Evolutionary conservation across 1,284 basidiomycete genomes (phyloP).

Genomic region (Pisolithus thermaeus): DNA sequence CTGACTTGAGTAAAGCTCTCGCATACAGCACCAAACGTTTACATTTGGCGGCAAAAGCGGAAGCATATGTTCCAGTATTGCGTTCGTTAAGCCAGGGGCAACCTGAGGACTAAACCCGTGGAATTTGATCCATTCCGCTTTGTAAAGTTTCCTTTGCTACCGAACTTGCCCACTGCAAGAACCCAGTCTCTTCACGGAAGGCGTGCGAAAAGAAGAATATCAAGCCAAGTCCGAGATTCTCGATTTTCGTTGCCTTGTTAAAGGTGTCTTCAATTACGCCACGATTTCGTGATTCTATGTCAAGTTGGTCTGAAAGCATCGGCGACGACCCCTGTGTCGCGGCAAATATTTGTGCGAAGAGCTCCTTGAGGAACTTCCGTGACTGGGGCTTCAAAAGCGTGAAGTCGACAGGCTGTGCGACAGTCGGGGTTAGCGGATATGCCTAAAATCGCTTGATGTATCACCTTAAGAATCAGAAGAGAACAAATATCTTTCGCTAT

Average conservation of each 20-base stretch:
- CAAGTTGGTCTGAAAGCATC: conserved; percentile 35
- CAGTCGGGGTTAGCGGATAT: neutral
- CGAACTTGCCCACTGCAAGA: conserved; percentile 42
- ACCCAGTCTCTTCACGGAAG: conserved; percentile 23
- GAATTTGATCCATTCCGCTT: conserved; percentile 51
- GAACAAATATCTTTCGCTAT: conserved; percentile 69
- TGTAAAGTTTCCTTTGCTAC: conserved; percentile 65
- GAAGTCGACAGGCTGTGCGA: conserved; percentile 76
- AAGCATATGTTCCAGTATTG: conserved; percentile 66
- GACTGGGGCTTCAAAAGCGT: conserved; percentile 62
- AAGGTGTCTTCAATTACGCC: conserved; percentile 68
- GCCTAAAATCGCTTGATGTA: conserved; percentile 2
- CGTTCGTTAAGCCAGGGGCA: conserved; percentile 50
- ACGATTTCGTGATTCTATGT: conserved; percentile 45
- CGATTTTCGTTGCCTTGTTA: conserved; percentile 56
- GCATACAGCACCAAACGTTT: conserved; percentile 64
- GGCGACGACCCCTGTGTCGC: conserved; percentile 72
- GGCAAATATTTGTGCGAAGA: conserved; percentile 66
- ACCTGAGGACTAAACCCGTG: conserved; percentile 30
- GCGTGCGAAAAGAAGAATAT: conserved; percentile 57
- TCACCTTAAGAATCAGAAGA: conserved; percentile 79
- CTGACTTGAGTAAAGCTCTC: conserved; percentile 43
- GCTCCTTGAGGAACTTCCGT: conserved; percentile 58
- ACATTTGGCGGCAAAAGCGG: conserved; percentile 75
- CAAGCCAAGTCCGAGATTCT: conserved; percentile 61